Percentiles rank a stretch among this genome's conserved stretches.
These are phyloP conservation scores for Karstenula rhodostoma DNA, from an alignment of 2,329 filamentous ascomycete species.

Conservation along the genomic window DNA sequence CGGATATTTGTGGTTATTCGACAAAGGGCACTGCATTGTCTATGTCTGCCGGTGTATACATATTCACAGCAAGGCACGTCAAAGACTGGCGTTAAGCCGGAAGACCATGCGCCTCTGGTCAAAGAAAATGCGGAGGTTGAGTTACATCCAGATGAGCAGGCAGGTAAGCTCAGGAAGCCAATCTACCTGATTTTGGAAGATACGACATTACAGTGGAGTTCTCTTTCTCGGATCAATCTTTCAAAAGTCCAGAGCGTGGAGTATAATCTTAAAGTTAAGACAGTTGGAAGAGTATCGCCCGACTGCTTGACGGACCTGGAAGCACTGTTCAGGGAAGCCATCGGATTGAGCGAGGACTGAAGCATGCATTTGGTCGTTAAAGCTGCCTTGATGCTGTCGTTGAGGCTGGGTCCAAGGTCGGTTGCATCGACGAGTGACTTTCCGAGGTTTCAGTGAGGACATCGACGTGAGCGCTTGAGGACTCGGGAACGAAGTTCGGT, in stretches of 20 bases:
- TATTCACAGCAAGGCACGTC: conserved; percentile 8
- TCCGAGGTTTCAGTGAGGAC: too few species aligned
- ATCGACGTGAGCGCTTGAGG: too few species aligned
- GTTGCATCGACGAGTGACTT: too few species aligned
- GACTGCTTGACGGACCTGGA: conserved; percentile 2
- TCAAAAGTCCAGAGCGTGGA: conserved; percentile 1
- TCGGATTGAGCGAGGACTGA: conserved; percentile 1
- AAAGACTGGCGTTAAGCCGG: neutral
- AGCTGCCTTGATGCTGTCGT: neutral
- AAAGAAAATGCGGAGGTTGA: neutral
- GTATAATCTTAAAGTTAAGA: conserved; percentile 2
- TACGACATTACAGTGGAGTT: neutral
- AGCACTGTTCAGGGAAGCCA: neutral
- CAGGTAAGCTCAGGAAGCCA: neutral
- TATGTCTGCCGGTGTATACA: conserved; percentile 4
- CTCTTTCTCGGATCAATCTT: conserved; percentile 2
- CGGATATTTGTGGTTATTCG: conserved; percentile 5
- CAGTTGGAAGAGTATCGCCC: conserved; percentile 3
- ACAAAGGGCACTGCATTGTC: neutral
- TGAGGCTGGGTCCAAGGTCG: neutral
- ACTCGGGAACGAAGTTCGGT: too few species aligned
- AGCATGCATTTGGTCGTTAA: neutral
- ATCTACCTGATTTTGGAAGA: conserved; percentile 1
- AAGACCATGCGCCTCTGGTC: conserved; percentile 2
- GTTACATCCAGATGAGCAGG: conserved; percentile 1